A percentile compares a stretch with the other conserved stretches of the same genome.
phyloP scores from a whole-genome alignment of 306 rosid species.

The Argentina anserina region DNA sequence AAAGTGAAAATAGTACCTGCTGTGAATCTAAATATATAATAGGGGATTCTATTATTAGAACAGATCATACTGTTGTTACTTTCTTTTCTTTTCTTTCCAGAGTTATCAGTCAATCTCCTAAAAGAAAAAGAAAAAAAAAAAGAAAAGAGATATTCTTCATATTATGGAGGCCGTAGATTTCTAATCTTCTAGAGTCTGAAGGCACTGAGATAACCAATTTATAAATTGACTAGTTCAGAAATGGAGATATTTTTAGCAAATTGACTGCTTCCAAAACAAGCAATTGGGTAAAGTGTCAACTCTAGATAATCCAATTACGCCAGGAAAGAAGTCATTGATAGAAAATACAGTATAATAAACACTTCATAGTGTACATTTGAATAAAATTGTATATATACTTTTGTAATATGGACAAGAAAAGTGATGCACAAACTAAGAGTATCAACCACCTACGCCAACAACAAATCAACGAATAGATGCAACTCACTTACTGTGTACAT shows the following conservation, averaged over 20 bases:
- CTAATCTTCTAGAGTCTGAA: neutral
- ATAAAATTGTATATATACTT: neutral
- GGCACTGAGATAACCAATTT: neutral
- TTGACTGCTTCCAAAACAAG: neutral
- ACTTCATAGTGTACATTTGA: slow-evolving; percentile 5
- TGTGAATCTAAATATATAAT: neutral
- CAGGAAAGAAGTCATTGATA: neutral
- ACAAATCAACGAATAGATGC: slow-evolving; percentile 25
- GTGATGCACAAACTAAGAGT: slow-evolving; percentile 18
- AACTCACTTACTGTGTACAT: slow-evolving; percentile 2
- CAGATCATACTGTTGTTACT: neutral
- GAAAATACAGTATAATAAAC: neutral
- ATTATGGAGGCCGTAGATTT: neutral
- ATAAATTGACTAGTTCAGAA: neutral
- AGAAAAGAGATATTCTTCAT: neutral
- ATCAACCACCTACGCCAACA: slow-evolving; percentile 18
- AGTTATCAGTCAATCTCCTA: neutral
- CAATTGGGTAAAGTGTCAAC: neutral
- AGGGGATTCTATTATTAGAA: neutral
- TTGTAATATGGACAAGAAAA: slow-evolving; percentile 33
- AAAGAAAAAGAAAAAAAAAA: neutral
- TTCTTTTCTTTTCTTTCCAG: neutral
- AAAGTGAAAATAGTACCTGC: neutral
- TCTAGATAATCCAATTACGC: neutral
- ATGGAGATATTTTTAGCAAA: neutral